Evolutionary conservation across 2,329 filamentous ascomycete genomes (phyloP), one percentile per base, ranked within the genome.

Genomic region (Paraconiothyrium sp.): DNA sequence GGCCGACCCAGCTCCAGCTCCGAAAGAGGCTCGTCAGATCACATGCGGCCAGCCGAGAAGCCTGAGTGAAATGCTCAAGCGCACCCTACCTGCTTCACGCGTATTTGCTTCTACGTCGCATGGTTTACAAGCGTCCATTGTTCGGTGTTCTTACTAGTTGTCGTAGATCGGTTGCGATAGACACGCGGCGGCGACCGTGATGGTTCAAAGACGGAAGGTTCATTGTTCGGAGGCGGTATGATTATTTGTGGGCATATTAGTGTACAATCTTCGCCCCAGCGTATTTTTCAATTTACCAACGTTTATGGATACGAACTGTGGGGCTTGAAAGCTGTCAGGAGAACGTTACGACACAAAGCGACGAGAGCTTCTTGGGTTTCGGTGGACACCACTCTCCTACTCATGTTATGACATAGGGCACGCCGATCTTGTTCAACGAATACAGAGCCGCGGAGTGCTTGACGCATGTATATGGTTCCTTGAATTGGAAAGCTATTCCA

Each of bases 1-100:
- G 41, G 41, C 52, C 52, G 52, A 46, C 6, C 39, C 27, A 55
- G 52, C 37, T 32, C 39, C 27, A 55, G 52, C 37, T 32, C 52
- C 27, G 52, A 55, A 3, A 35, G 52, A 55, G 39, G 16, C 20
- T 55, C 52, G 16, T 35, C 41, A 9, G 54, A 56, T n/a, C 54
- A 56, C 20, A n/a, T 44, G 9, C 54, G 54, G 9, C 54, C 54
- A 32, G 22, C 30, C 13, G 54, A 48, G 20, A 56, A 56, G 30
- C 54, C 39, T 8, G 39, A 37, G 43, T 44, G 43, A 56, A 24
- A 37, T 13, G 9, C 32, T 46, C n/a, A 46, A 10, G 14, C 7
- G 48, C 32, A 7, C n/a, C 8, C 32, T 37, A 11, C 9, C 37
- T 39, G 16, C 47, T 34, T 37, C 41, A 48, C 32, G 41, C 39